A percentile compares a stretch with the other conserved stretches of the same genome.
Conservation (phyloP, 805 yeast species). For the Clavispora fructus region DNA sequence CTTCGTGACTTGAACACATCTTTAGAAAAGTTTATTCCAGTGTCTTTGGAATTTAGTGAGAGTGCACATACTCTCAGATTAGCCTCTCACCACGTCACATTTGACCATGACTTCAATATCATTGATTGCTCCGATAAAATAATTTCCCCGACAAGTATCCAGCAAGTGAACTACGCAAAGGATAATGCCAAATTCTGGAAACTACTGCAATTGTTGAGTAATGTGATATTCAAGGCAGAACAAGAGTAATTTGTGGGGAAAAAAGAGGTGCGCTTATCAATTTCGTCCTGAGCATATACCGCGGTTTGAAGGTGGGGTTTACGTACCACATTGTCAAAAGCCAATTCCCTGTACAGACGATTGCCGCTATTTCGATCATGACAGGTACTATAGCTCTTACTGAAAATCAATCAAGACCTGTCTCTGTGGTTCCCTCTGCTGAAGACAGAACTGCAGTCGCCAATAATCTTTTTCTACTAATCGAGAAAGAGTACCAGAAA, state of each 20-base stretch:
- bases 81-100: background rate
- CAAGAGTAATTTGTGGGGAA: background rate
- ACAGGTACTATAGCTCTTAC: background rate
- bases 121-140: constrained; percentile 1
- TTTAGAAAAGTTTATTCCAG: constrained; percentile 6
- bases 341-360: background rate
- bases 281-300: background rate
- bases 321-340: background rate
- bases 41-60: constrained; percentile 1
- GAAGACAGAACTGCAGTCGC: constrained; percentile 3
- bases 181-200: constrained; percentile 7
- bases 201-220: constrained; percentile 7
- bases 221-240: background rate
- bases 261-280: background rate
- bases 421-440: no score
- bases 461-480: constrained; percentile 24
- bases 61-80: constrained; percentile 1
- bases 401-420: background rate
- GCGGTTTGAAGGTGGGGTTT: background rate
- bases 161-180: constrained; percentile 6
- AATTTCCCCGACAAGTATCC: background rate
- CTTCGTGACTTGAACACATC: constrained; percentile 10
- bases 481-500: constrained; percentile 31
- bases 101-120: constrained; percentile 8
- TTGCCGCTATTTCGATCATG: background rate